phyloP scores from a whole-genome alignment of 176 grass and related monocot genomes.

The Secale cereale region DNA sequence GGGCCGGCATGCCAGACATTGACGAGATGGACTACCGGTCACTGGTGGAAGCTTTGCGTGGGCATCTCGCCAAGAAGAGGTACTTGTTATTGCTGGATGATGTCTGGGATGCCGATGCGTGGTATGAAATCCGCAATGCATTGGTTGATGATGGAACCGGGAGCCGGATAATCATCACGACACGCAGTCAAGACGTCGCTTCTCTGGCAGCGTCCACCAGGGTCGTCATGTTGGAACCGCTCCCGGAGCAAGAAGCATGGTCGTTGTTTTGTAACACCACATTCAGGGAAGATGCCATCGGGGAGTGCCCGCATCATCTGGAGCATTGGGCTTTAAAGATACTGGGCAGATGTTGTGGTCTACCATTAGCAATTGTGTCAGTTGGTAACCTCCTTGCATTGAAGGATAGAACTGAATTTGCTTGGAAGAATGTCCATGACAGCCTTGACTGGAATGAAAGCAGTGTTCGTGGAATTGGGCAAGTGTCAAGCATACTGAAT shows the following conservation, averaged over 20 bases:
- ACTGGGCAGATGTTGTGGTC: conserved; percentile 34
- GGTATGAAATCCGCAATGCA: conserved; percentile 4
- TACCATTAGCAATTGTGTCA: conserved; percentile 49
- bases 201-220: conserved; percentile 10
- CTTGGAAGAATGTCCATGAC: conserved; percentile 36
- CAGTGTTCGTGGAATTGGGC: background rate
- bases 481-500: conserved; percentile 38
- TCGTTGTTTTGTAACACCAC: conserved; percentile 22
- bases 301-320: background rate
- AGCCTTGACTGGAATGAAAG: conserved; percentile 25
- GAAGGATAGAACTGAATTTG: conserved; percentile 1
- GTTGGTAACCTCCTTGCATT: conserved; percentile 29
- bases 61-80: conserved; percentile 16
- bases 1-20: background rate
- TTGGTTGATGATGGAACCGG: background rate
- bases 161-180: conserved; percentile 40
- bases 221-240: conserved; percentile 3
- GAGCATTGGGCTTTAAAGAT: conserved; percentile 12
- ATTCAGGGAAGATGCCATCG: background rate
- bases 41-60: conserved; percentile 2
- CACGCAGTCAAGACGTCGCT: conserved; percentile 26
- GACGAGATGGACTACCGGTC: conserved; percentile 14
- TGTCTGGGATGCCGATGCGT: conserved; percentile 26
- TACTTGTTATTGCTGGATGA: conserved; percentile 42
- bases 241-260: conserved; percentile 14